These are phyloP conservation scores for Alternaria alternata DNA, from an alignment of 2,329 filamentous ascomycete genomes.

Conservation along the genomic window DNA sequence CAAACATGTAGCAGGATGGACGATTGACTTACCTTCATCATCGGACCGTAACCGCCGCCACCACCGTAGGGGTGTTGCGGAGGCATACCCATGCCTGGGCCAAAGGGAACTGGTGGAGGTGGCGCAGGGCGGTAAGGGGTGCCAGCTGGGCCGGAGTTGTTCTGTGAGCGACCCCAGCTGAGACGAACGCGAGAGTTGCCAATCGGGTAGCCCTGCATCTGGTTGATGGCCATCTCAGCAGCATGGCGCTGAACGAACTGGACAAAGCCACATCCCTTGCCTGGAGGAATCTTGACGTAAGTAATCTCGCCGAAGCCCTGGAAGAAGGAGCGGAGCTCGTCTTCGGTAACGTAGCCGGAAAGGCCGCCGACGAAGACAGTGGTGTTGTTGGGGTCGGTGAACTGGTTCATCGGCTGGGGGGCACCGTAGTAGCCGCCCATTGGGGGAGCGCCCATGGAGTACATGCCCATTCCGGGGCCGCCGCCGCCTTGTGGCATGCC, in stretches of 20 bases:
- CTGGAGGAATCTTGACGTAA: slow-evolving; percentile 99
- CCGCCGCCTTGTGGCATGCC: slow-evolving; percentile 57
- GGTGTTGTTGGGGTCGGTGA: slow-evolving; percentile 99
- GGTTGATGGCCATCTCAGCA: slow-evolving; percentile 99
- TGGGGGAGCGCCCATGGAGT: slow-evolving; percentile 73
- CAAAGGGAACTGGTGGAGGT: slow-evolving; percentile 71
- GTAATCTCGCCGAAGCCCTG: slow-evolving; percentile 99
- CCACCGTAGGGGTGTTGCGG: slow-evolving; percentile 64
- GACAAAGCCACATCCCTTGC: slow-evolving; percentile 98
- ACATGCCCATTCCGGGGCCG: slow-evolving; percentile 64
- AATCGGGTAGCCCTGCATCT: slow-evolving; percentile 99
- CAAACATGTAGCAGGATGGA: not conserved
- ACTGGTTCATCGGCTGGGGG: slow-evolving; percentile 95
- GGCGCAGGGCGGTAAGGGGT: slow-evolving; percentile 97
- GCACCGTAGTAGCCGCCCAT: slow-evolving; percentile 69
- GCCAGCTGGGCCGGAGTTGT: slow-evolving; percentile 95
- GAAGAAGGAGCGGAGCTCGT: slow-evolving; percentile 99
- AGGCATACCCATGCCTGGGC: slow-evolving; percentile 72
- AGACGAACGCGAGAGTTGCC: slow-evolving; percentile 97
- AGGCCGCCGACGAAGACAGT: slow-evolving; percentile 98
- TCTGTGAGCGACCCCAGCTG: slow-evolving; percentile 97
- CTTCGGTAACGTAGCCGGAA: slow-evolving; percentile 97
- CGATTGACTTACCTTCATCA: slow-evolving; percentile 67
- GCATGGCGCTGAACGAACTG: slow-evolving; percentile 99
- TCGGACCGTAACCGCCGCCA: slow-evolving; percentile 68